Base-by-base conservation (phyloP, 805 yeast genomes). In the Zygosaccharomyces gambellarensis region DNA sequence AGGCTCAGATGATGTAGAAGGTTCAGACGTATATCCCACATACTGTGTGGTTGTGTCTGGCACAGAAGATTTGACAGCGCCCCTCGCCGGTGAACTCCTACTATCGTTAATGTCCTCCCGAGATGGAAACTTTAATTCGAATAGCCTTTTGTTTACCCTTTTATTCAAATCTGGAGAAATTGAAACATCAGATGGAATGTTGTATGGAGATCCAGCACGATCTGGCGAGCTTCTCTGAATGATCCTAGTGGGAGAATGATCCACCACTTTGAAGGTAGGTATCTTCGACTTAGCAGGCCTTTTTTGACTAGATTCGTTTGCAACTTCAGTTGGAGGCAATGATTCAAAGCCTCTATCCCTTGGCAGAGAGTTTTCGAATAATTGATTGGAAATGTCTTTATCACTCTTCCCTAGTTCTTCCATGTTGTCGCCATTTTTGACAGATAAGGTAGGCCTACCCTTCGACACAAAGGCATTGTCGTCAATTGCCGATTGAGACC, bases 111-210 rank as follows among this genome's bases (percentile, higher is more conserved):
- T 21, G 25, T 57, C 64, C 12, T 62, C 64, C 25, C 58, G 58
- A 8, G 66, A 61, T 3, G 57, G 55, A 40, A 61, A 54, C 8
- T 52, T 55, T 28, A 62, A 43, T 31, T 61, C 61, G 28, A 60
- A 46, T 49, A 56, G 49, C 21, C 64, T 47, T 27, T 49, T 54
- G 41, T 58, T 56, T 8, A 53, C 39, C 8, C 46, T 52, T 5
- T 48, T 42, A 19, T 49, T 47, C 14, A 50, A 45, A 38, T 58
- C 56, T 6, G 62, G 56, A 11, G 56, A 46, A 25, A 58, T 50
- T 6, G 61, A 55, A 29, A 50, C 48, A 40, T 58, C 59, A 12
- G 57, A 51, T 4, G 39, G 43, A 11, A 43, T 29, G 40, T 51
- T 57, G 14, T 49, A 42, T 10, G 56, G 56, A 14, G 41, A 36